Evolutionary conservation across 2,329 filamentous ascomycete species (phyloP).

Genomic region (Alternaria solani): DNA sequence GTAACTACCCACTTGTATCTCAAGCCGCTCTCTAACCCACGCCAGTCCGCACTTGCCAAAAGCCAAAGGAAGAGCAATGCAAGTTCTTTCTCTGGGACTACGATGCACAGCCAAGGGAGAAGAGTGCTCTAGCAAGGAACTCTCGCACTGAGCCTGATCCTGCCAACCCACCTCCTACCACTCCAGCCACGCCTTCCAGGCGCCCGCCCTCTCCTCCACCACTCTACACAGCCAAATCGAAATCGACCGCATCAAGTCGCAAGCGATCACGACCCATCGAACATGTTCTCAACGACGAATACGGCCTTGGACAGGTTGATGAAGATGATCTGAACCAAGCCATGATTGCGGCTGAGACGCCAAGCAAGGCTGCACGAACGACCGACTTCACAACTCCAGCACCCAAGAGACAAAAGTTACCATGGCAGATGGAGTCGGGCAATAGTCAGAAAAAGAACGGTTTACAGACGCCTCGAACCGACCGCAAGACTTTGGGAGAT

Average conservation of each 20-base stretch:
- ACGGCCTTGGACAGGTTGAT: conserved; percentile 41
- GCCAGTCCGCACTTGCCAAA: conserved; percentile 65
- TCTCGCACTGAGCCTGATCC: conserved; percentile 55
- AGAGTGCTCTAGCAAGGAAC: conserved; percentile 57
- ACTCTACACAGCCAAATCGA: conserved; percentile 24
- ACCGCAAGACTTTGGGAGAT: conserved; percentile 13
- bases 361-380: conserved; percentile 52
- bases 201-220: conserved; percentile 28
- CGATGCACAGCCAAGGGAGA: conserved; percentile 60
- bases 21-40: conserved; percentile 20
- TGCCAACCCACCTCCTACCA: background rate
- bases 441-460: conserved; percentile 15
- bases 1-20: background rate
- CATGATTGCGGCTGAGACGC: conserved; percentile 46
- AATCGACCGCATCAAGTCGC: conserved; percentile 17
- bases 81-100: conserved; percentile 67
- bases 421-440: conserved; percentile 47
- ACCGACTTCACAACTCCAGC: conserved; percentile 49
- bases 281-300: conserved; percentile 46
- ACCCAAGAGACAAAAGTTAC: conserved; percentile 44
- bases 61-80: conserved; percentile 53
- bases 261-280: conserved; percentile 44
- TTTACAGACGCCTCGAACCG: conserved; percentile 43
- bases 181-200: conserved; percentile 26
- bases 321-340: conserved; percentile 42